Evolutionary conservation across 1,284 basidiomycete species (phyloP).

Genomic region (Microbotryomycetes sp.): DNA sequence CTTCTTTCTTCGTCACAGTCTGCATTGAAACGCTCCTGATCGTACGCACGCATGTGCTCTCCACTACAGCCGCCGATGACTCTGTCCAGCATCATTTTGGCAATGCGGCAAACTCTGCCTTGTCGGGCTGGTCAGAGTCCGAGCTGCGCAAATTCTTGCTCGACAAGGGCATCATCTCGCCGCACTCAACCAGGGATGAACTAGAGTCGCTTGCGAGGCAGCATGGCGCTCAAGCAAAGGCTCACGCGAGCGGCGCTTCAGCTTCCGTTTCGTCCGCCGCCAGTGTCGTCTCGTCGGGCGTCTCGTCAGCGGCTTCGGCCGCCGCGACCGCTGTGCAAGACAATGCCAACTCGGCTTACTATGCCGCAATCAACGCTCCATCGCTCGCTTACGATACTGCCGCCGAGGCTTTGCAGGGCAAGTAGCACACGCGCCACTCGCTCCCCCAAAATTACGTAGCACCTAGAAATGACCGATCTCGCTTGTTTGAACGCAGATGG

Average conservation of each 20-base stretch:
- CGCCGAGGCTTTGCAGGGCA: slow-evolving; percentile 51
- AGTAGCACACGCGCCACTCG: too few species aligned
- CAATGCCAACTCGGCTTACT: slow-evolving; percentile 36
- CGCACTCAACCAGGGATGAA: slow-evolving; percentile 67
- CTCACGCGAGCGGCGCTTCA: slow-evolving; percentile 1
- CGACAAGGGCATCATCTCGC: slow-evolving; percentile 74
- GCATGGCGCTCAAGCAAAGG: slow-evolving; percentile 42
- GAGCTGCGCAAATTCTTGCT: slow-evolving; percentile 73
- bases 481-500: slow-evolving; percentile 43
- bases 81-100: slow-evolving; percentile 46
- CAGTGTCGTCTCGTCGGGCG: slow-evolving; percentile 49
- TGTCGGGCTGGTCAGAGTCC: slow-evolving; percentile 67
- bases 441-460: too few species aligned
- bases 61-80: slow-evolving; percentile 1
- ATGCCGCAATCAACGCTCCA: slow-evolving; percentile 36
- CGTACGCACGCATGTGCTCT: slow-evolving; percentile 17
- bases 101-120: slow-evolving; percentile 44
- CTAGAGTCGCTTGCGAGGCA: slow-evolving; percentile 68
- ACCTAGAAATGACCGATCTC: too few species aligned
- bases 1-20: background rate
- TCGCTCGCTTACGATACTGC: slow-evolving; percentile 45
- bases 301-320: slow-evolving; percentile 48
- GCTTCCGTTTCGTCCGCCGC: slow-evolving; percentile 43
- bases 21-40: background rate
- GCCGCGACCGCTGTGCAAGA: slow-evolving; percentile 49